These are phyloP conservation scores for Candida bentonensis DNA, from an alignment of 805 yeast species.

Conservation along the genomic window DNA sequence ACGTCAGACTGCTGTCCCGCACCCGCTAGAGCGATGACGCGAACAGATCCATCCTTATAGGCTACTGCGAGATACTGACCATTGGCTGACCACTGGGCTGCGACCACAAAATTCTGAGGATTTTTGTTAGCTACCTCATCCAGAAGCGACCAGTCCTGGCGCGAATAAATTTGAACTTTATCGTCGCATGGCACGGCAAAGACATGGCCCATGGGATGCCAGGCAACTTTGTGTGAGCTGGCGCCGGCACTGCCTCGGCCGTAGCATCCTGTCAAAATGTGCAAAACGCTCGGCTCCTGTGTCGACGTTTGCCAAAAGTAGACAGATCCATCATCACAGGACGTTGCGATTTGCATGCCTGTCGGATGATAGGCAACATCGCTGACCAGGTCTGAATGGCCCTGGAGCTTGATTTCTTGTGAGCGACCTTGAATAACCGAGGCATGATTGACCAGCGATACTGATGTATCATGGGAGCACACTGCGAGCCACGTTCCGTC, in stretches of 20 bases:
- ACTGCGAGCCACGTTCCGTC: slow-evolving; percentile 24
- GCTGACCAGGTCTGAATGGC: slow-evolving; percentile 30
- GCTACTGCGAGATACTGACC: slow-evolving; percentile 48
- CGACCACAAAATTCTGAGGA: slow-evolving; percentile 27
- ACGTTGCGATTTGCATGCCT: slow-evolving; percentile 17
- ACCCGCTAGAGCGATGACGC: slow-evolving; percentile 40
- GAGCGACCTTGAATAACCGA: slow-evolving; percentile 20
- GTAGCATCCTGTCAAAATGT: slow-evolving; percentile 17
- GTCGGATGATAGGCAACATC: slow-evolving; percentile 30
- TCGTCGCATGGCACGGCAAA: slow-evolving; percentile 50
- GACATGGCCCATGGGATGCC: slow-evolving; percentile 60
- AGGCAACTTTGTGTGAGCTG: slow-evolving; percentile 40
- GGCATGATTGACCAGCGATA: slow-evolving; percentile 11
- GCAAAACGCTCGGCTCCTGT: slow-evolving; percentile 12
- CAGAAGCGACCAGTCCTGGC: slow-evolving; percentile 12
- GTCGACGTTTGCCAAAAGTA: slow-evolving; percentile 18
- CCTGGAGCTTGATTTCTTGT: slow-evolving; percentile 26
- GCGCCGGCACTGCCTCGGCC: slow-evolving; percentile 25
- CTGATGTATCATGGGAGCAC: slow-evolving; percentile 22
- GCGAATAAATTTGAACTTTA: slow-evolving; percentile 17
- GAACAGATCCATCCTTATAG: slow-evolving; percentile 34
- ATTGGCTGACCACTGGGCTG: slow-evolving; percentile 46
- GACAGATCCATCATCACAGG: slow-evolving; percentile 21
- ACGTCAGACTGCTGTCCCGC: slow-evolving; percentile 23
- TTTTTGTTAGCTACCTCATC: background rate